Evolutionary conservation across 805 yeast genomes (phyloP).

Genomic region (Barnettozyma sp.): DNA sequence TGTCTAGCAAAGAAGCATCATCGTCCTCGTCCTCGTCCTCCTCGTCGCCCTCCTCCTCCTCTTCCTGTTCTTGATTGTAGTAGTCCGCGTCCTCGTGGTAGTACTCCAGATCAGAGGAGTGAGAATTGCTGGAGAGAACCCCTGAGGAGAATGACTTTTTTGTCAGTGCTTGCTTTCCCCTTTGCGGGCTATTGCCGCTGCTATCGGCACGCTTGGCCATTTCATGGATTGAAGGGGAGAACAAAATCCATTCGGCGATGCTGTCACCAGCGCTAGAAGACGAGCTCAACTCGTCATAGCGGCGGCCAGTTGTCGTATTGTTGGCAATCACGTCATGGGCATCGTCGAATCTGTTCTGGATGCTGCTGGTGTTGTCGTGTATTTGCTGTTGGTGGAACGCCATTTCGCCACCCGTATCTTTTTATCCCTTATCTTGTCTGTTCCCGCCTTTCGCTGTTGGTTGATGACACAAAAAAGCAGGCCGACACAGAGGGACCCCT

Average conservation of each 20-base stretch:
- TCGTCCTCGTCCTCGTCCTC: conserved; percentile 22
- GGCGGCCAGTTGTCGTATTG: conserved; percentile 1
- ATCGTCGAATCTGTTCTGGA: too few relatives aligned
- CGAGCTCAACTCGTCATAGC: conserved; percentile 21
- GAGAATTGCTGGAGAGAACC: conserved; percentile 15
- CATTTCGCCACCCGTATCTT: too few relatives aligned
- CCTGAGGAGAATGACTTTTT: conserved; percentile 8
- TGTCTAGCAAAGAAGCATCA: conserved; percentile 23
- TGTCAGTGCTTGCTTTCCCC: too few relatives aligned
- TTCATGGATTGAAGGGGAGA: conserved; percentile 17
- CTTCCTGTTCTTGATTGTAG: neutral
- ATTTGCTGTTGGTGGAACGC: conserved; percentile 12
- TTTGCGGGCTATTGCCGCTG: too few relatives aligned
- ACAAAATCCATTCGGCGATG: conserved; percentile 24
- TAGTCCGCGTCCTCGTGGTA: too few relatives aligned
- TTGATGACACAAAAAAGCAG: conserved; percentile 4
- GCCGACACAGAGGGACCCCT: too few relatives aligned
- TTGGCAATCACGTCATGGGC: neutral
- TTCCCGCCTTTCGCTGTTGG: too few relatives aligned
- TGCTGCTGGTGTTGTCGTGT: conserved; percentile 6
- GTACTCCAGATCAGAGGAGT: conserved; percentile 1
- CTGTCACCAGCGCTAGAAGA: conserved; percentile 22
- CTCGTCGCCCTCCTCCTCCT: conserved; percentile 7
- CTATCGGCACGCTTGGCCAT: neutral
- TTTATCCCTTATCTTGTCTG: too few relatives aligned